Evolutionary conservation across 495 filamentous ascomycete genomes (phyloP).

Genomic region (Xylaria grammica): DNA sequence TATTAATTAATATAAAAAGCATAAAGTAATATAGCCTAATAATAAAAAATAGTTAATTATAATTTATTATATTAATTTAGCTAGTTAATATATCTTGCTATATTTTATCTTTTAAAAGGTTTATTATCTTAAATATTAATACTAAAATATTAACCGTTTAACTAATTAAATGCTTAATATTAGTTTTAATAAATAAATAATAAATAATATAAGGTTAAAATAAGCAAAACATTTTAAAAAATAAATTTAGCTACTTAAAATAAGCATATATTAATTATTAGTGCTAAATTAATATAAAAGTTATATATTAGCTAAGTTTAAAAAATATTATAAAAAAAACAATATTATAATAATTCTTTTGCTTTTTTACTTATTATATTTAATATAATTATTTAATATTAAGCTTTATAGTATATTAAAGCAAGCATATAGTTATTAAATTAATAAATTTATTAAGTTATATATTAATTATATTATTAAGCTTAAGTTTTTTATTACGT

Average conservation of each 20-base stretch:
- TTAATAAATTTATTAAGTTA: background rate
- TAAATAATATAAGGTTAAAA: background rate
- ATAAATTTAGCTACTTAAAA: background rate
- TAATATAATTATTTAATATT: background rate
- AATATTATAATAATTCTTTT: background rate
- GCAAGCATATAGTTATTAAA: background rate
- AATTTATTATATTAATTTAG: background rate
- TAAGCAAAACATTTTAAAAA: constrained; percentile 2
- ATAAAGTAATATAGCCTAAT: background rate
- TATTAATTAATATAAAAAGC: background rate
- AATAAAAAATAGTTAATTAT: background rate
- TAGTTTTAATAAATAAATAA: too few species aligned
- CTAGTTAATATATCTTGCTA: background rate
- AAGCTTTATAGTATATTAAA: background rate
- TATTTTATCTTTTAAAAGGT: background rate
- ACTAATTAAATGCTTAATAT: background rate
- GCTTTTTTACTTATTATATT: background rate
- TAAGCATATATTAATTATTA: background rate
- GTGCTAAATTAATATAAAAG: background rate
- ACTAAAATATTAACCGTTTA: background rate
- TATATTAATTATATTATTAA: constrained; percentile 6
- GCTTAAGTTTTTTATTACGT: background rate
- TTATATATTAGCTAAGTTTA: constrained; percentile 2
- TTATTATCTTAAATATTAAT: background rate
- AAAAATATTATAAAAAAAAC: constrained; percentile 1